Percentiles rank a stretch among this genome's conserved stretches.
phyloP scores from a whole-genome alignment of 169 alveolate genomes.

The Plasmodium falciparum region DNA sequence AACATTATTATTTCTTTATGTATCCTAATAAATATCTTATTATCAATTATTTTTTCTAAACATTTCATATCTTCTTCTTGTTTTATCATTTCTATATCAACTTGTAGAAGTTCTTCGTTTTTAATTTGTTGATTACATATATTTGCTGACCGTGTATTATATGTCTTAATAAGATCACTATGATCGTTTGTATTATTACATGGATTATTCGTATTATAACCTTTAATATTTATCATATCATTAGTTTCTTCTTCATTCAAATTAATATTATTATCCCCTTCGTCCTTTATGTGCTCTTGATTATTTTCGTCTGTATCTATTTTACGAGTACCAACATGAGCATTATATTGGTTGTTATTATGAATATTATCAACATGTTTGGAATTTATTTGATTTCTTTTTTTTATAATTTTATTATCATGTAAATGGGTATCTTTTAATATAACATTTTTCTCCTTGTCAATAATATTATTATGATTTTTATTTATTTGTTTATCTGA shows the following conservation, averaged over 20 bases:
- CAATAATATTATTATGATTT: too few species aligned
- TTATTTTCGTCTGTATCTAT: too few species aligned
- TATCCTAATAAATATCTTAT: constrained; percentile 46
- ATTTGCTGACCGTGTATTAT: not conserved
- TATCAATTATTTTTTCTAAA: constrained; percentile 25
- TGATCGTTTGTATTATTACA: not conserved
- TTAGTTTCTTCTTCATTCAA: not conserved
- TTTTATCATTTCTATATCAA: constrained; percentile 48
- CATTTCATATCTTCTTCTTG: constrained; percentile 21
- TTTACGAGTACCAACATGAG: too few species aligned
- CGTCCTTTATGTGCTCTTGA: too few species aligned
- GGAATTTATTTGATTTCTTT: too few species aligned
- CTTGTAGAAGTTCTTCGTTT: constrained; percentile 3
- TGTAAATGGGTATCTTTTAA: too few species aligned
- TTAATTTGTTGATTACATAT: not conserved
- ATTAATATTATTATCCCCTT: too few species aligned
- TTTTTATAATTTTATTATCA: too few species aligned
- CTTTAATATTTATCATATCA: not conserved
- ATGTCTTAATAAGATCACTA: not conserved
- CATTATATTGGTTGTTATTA: too few species aligned
- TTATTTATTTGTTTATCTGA: too few species aligned
- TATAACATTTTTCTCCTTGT: too few species aligned
- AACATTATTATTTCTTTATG: constrained; percentile 46
- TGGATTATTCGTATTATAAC: not conserved
- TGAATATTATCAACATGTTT: too few species aligned